phyloP scores from a whole-genome alignment of 1,139 yeast genomes.

The Sugiyamaella castrensis region DNA sequence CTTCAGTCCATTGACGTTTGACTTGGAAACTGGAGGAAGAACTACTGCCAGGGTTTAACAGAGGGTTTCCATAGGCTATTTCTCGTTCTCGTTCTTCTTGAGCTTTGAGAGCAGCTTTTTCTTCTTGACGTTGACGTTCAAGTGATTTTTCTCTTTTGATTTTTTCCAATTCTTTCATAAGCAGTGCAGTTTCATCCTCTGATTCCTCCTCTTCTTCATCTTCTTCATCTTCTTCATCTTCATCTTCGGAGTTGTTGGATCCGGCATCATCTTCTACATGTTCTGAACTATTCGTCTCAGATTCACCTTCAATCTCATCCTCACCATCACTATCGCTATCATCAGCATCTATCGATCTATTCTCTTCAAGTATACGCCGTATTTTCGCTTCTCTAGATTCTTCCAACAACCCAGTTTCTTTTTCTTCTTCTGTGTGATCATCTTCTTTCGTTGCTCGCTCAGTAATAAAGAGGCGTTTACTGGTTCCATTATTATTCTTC shows the following conservation, averaged over 20 bases:
- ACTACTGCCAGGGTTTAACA: slow-evolving; percentile 33
- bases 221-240: slow-evolving; percentile 27
- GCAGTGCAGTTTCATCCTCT: slow-evolving; percentile 36
- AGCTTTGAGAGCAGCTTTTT: slow-evolving; percentile 32
- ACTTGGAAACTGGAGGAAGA: slow-evolving; percentile 24
- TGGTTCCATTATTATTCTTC: slow-evolving; percentile 19
- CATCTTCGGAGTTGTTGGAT: no score
- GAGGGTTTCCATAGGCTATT: slow-evolving; percentile 46
- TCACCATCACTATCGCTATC: slow-evolving; percentile 14
- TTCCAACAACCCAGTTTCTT: not conserved
- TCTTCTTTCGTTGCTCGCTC: no score
- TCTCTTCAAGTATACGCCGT: slow-evolving; percentile 11
- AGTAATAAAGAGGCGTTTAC: slow-evolving; percentile 20
- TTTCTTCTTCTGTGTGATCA: not conserved
- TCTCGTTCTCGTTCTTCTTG: slow-evolving; percentile 36
- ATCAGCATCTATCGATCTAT: slow-evolving; percentile 1
- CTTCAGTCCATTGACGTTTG: slow-evolving; percentile 46
- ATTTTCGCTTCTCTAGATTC: not conserved
- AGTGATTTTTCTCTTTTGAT: slow-evolving; percentile 47
- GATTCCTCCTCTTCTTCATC: slow-evolving; percentile 28
- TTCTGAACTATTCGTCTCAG: slow-evolving; percentile 5
- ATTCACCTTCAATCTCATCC: slow-evolving; percentile 7
- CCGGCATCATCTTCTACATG: slow-evolving; percentile 21
- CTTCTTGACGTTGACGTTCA: slow-evolving; percentile 35
- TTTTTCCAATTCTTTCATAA: slow-evolving; percentile 54